phyloP scores from a whole-genome alignment of 441 rosid species.

The Mallotus repandus region DNA sequence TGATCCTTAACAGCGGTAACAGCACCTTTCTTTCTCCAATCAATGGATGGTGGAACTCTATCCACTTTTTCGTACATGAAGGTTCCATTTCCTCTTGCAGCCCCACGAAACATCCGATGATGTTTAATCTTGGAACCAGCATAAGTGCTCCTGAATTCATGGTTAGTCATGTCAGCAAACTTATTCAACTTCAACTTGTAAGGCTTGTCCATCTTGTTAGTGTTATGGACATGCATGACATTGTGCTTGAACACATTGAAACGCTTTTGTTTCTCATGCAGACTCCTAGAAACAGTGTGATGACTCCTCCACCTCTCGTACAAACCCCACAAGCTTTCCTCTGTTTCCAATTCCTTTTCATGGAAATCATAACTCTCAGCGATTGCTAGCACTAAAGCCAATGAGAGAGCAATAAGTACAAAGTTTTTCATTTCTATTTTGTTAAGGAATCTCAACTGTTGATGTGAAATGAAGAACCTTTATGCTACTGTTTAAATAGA shows the following conservation, averaged over 20 bases:
- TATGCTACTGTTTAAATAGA: slow-evolving; percentile 32
- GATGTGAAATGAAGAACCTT: slow-evolving; percentile 20
- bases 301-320: slow-evolving; percentile 92
- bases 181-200: slow-evolving; percentile 83
- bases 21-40: slow-evolving; percentile 82
- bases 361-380: slow-evolving; percentile 58
- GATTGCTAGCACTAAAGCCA: slow-evolving; percentile 39
- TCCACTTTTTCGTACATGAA: slow-evolving; percentile 60
- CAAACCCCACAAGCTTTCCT: slow-evolving; percentile 61
- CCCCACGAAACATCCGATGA: slow-evolving; percentile 57
- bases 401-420: slow-evolving; percentile 29
- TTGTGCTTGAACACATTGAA: slow-evolving; percentile 83
- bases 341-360: slow-evolving; percentile 60
- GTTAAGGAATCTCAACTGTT: neutral
- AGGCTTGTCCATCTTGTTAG: slow-evolving; percentile 65
- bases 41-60: slow-evolving; percentile 45
- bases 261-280: slow-evolving; percentile 53
- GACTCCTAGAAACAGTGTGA: slow-evolving; percentile 63
- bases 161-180: slow-evolving; percentile 85
- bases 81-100: slow-evolving; percentile 34
- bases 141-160: slow-evolving; percentile 56
- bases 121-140: slow-evolving; percentile 77
- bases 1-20: slow-evolving; percentile 77
- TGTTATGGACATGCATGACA: slow-evolving; percentile 68
- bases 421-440: slow-evolving; percentile 31